Conservation (phyloP, 2,329 filamentous ascomycete species). For the Hymenoscyphus salicellus region DNA sequence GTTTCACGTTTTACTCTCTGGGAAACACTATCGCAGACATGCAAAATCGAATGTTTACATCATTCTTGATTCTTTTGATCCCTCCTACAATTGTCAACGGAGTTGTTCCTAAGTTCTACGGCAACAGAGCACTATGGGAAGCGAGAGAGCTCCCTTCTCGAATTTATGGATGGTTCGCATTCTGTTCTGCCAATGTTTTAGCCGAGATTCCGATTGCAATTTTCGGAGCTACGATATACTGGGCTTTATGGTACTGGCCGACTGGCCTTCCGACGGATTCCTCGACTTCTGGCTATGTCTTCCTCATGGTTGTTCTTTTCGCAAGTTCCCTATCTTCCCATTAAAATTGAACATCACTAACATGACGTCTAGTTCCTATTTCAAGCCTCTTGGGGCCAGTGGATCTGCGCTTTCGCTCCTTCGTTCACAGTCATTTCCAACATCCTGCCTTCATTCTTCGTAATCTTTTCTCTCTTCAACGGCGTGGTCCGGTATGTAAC, state of each 20-base stretch:
- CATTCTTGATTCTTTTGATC: conserved; percentile 59
- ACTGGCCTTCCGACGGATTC: conserved; percentile 66
- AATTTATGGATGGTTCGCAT: conserved; percentile 76
- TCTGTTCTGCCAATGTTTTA: conserved; percentile 69
- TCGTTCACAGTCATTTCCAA: conserved; percentile 77
- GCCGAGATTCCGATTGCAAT: conserved; percentile 71
- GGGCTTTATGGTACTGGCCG: conserved; percentile 73
- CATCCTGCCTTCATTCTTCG: conserved; percentile 36
- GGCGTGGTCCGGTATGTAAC: conserved; percentile 58
- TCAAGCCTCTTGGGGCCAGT: conserved; percentile 73
- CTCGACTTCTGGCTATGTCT: conserved; percentile 68
- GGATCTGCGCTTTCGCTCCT: conserved; percentile 79
- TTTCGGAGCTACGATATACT: conserved; percentile 64
- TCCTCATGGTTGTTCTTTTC: conserved; percentile 75
- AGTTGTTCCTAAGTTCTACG: conserved; percentile 74
- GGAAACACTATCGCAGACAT: conserved; percentile 64
- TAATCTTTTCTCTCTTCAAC: conserved; percentile 70
- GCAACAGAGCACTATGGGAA: conserved; percentile 70
- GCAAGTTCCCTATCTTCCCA: conserved; percentile 15
- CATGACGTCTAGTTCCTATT: conserved; percentile 55
- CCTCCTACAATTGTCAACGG: conserved; percentile 70
- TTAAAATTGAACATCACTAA: not conserved
- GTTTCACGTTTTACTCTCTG: conserved; percentile 73
- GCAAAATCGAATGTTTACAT: conserved; percentile 75
- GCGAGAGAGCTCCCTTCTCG: conserved; percentile 69